Evolutionary conservation across 2,329 filamentous ascomycete species (phyloP).

Genomic region (Escovopsis weberi): DNA sequence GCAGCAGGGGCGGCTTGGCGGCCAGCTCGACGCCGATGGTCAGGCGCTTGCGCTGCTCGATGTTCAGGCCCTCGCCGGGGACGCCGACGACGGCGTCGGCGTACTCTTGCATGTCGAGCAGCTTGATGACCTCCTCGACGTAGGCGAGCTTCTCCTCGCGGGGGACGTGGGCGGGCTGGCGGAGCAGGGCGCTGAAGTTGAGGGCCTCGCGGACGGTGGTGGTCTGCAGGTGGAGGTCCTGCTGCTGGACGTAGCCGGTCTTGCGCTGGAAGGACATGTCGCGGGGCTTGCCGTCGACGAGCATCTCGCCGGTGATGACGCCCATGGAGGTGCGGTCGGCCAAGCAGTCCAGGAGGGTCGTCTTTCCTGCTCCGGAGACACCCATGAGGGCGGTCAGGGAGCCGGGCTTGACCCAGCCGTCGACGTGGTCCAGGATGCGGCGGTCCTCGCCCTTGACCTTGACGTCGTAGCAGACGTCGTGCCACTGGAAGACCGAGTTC

Average conservation of each 20-base stretch:
- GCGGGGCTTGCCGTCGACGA: constrained; percentile 47
- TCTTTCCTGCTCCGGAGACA: constrained; percentile 87
- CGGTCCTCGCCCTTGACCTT: constrained; percentile 66
- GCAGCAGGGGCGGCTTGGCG: constrained; percentile 74
- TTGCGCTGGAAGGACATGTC: constrained; percentile 81
- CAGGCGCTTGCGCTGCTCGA: constrained; percentile 58
- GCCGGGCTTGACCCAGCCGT: constrained; percentile 89
- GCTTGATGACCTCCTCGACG: constrained; percentile 78
- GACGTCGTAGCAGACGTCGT: constrained; percentile 61
- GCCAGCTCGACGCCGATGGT: constrained; percentile 95
- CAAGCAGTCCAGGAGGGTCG: constrained; percentile 73
- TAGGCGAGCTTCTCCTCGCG: constrained; percentile 70
- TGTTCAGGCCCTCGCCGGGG: constrained; percentile 70
- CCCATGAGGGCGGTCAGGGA: constrained; percentile 85
- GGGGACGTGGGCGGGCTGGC: constrained; percentile 64
- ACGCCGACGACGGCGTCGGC: constrained; percentile 85
- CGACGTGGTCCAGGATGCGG: constrained; percentile 69
- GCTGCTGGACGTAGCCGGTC: constrained; percentile 84
- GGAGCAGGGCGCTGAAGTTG: constrained; percentile 70
- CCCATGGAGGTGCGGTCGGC: constrained; percentile 81
- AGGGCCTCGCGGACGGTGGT: constrained; percentile 81
- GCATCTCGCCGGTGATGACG: constrained; percentile 74
- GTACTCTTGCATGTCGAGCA: constrained; percentile 81
- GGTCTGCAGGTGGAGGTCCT: constrained; percentile 76
- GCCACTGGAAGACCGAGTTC: constrained; percentile 75